These are phyloP conservation scores for Circinella minor DNA, from an alignment of 371 early-diverging fungal species.

Conservation along the genomic window DNA sequence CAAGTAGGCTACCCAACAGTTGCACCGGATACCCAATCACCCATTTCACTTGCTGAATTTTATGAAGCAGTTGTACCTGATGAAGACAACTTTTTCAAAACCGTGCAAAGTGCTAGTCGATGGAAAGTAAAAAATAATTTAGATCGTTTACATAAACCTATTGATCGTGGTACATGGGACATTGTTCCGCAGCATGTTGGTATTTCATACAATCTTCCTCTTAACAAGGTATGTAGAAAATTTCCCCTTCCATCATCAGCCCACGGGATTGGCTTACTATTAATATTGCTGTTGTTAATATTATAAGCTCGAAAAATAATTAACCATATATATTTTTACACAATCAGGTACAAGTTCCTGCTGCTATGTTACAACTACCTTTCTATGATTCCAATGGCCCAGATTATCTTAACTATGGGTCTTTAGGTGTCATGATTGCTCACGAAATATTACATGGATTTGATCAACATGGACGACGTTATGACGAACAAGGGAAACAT, in stretches of 20 bases:
- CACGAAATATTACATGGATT: conserved; percentile 51
- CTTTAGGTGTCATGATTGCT: conserved; percentile 17
- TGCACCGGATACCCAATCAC: conserved; percentile 42
- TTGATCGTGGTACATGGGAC: conserved; percentile 52
- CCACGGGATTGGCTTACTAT: no score
- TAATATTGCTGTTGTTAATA: background rate
- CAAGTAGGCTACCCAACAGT: conserved; percentile 45
- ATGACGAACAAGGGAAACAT: conserved; percentile 46
- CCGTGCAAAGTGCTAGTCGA: conserved; percentile 33
- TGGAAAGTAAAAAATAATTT: conserved; percentile 32
- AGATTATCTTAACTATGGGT: conserved; percentile 22
- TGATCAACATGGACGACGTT: conserved; percentile 61
- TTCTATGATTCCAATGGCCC: conserved; percentile 53
- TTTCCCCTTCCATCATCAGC: no score
- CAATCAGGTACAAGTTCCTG: conserved; percentile 55
- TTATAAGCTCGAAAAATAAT: no score
- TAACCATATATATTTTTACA: no score
- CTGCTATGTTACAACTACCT: conserved; percentile 55
- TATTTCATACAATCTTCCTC: conserved; percentile 35
- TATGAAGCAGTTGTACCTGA: conserved; percentile 43
- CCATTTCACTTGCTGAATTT: conserved; percentile 48
- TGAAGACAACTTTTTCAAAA: conserved; percentile 49
- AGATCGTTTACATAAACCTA: conserved; percentile 24
- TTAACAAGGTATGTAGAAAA: conserved; percentile 24
- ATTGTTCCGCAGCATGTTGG: conserved; percentile 57